A percentile compares a stretch with the other conserved stretches of the same genome.
phyloP scores from a whole-genome alignment of 2,329 filamentous ascomycete species.

The Allantophomopsis cytisporea region DNA sequence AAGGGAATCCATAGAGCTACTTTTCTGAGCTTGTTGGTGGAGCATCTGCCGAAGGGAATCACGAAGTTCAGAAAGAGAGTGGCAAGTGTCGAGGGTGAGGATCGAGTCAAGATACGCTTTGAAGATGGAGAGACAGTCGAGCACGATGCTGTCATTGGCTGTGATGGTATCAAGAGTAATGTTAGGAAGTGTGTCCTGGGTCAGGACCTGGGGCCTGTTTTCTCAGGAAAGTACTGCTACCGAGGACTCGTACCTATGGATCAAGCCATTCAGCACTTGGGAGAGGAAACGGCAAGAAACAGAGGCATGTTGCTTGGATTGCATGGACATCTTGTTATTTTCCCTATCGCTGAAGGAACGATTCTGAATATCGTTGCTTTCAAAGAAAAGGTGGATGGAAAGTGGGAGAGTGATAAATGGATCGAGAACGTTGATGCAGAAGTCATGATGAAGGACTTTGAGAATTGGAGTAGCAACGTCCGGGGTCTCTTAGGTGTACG shows the following conservation, averaged over 20 bases:
- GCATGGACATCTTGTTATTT: conserved; percentile 40
- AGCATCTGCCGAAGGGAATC: conserved; percentile 22
- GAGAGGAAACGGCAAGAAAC: conserved; percentile 27
- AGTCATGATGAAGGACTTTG: conserved; percentile 17
- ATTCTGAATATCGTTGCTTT: conserved; percentile 40
- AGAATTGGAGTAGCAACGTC: conserved; percentile 16
- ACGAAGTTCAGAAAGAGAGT: conserved; percentile 21
- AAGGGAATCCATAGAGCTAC: not conserved
- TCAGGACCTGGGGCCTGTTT: conserved; percentile 26
- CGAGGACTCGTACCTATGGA: conserved; percentile 45
- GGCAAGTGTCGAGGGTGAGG: conserved; percentile 11
- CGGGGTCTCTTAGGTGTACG: conserved; percentile 14
- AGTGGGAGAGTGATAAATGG: conserved; percentile 1
- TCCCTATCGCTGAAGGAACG: conserved; percentile 37
- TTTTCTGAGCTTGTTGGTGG: conserved; percentile 2
- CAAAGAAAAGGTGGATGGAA: conserved; percentile 4
- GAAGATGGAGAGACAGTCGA: conserved; percentile 2
- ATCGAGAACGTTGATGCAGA: conserved; percentile 17
- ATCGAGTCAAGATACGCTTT: not conserved
- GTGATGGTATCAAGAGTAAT: conserved; percentile 48
- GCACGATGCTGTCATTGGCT: conserved; percentile 27
- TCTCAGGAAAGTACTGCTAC: conserved; percentile 43
- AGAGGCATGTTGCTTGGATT: conserved; percentile 41
- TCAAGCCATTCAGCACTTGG: conserved; percentile 29
- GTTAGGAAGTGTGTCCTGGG: conserved; percentile 35